A percentile compares a stretch with the other conserved stretches of the same genome.
These are phyloP conservation scores for Hippophae rhamnoides DNA, from an alignment of 306 rosid species.

Conservation along the genomic window DNA sequence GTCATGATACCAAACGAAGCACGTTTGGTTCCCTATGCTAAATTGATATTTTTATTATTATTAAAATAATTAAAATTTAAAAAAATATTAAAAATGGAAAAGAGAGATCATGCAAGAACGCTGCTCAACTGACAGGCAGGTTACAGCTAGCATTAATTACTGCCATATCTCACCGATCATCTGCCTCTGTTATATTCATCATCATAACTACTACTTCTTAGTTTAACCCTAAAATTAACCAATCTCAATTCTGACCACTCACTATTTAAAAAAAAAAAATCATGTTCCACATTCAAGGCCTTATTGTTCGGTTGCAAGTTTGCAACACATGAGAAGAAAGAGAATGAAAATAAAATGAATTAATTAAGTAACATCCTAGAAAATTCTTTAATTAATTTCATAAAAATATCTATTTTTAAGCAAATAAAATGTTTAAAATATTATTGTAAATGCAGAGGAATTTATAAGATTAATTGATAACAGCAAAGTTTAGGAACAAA, in stretches of 20 bases:
- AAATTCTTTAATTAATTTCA: too few species aligned
- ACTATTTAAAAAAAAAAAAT: slow-evolving; percentile 30
- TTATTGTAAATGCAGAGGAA: background rate
- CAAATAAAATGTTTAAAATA: too few species aligned
- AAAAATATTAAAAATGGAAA: slow-evolving; percentile 3
- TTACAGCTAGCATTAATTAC: slow-evolving; percentile 66
- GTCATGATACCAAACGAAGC: slow-evolving; percentile 62
- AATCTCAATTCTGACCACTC: too few species aligned
- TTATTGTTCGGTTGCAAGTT: slow-evolving; percentile 16
- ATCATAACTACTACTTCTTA: slow-evolving; percentile 2
- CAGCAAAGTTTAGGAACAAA: too few species aligned
- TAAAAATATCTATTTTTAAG: too few species aligned
- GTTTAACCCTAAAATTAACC: too few species aligned
- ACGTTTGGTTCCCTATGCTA: slow-evolving; percentile 61
- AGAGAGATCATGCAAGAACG: slow-evolving; percentile 86
- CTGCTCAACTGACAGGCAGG: slow-evolving; percentile 83
- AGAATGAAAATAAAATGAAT: background rate
- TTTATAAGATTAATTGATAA: too few species aligned
- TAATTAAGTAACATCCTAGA: too few species aligned
- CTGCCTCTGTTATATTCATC: slow-evolving; percentile 31
- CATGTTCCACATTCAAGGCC: slow-evolving; percentile 29
- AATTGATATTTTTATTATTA: slow-evolving; percentile 18
- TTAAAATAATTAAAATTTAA: background rate
- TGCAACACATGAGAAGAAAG: background rate
- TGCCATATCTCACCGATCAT: slow-evolving; percentile 8